A percentile compares a stretch with the other conserved stretches of the same genome.
phyloP scores from a whole-genome alignment of 371 early-diverging fungal species.

The Mortierella sp. region DNA sequence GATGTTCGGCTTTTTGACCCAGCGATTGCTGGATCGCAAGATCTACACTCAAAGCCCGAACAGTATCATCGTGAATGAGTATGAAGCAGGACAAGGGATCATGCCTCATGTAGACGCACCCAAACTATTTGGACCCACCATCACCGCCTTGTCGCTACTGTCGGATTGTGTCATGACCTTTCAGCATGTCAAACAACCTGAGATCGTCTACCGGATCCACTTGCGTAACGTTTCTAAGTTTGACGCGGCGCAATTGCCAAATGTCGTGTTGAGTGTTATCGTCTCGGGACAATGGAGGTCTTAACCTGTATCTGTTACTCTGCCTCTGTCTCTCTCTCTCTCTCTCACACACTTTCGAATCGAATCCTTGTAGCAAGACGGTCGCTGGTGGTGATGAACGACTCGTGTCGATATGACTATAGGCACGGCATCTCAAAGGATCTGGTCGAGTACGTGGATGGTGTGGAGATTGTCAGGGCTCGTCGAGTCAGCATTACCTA shows the following conservation, averaged over 20 bases:
- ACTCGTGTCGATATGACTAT: constrained; percentile 68
- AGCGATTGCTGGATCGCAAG: constrained; percentile 40
- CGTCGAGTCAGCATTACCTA: constrained; percentile 60
- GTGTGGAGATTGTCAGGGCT: constrained; percentile 50
- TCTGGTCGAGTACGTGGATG: constrained; percentile 55
- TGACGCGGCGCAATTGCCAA: neutral
- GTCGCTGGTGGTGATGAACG: constrained; percentile 74
- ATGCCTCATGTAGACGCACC: constrained; percentile 68
- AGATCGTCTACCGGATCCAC: constrained; percentile 49
- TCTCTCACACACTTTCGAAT: neutral
- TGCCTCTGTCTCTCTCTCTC: neutral
- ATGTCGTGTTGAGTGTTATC: neutral
- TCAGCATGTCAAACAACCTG: constrained; percentile 48
- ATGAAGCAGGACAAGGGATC: constrained; percentile 74
- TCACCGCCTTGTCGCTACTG: constrained; percentile 73
- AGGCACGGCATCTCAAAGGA: constrained; percentile 79
- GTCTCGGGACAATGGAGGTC: neutral
- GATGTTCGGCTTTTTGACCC: constrained; percentile 56
- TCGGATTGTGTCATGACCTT: constrained; percentile 79
- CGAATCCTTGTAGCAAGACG: constrained; percentile 59
- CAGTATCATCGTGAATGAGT: constrained; percentile 77
- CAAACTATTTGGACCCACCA: constrained; percentile 71
- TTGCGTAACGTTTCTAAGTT: constrained; percentile 58
- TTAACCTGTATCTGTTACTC: neutral
- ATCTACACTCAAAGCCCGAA: constrained; percentile 63